A percentile compares a stretch with the other conserved stretches of the same genome.
Conservation (phyloP, 495 filamentous ascomycete genomes). For the Talaromyces stipitatus region DNA sequence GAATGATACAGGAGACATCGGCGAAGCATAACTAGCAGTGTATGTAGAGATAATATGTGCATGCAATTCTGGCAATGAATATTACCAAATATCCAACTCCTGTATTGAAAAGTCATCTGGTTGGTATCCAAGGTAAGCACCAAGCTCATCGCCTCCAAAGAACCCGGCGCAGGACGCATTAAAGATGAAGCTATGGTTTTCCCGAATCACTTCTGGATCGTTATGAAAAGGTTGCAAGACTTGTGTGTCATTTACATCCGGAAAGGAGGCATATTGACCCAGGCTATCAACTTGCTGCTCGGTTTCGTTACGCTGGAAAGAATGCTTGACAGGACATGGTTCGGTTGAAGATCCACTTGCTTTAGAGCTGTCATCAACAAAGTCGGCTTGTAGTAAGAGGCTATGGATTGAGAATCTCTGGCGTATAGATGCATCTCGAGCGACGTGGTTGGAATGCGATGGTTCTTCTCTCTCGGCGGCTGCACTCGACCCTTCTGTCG, state of each 20-base stretch:
- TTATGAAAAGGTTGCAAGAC: neutral
- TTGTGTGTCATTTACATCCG: neutral
- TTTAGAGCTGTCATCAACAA: neutral
- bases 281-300: no score
- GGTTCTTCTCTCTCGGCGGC: neutral
- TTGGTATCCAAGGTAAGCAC: neutral
- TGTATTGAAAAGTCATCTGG: neutral
- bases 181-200: neutral
- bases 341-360: neutral
- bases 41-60: neutral
- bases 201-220: neutral
- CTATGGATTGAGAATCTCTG: neutral
- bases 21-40: neutral
- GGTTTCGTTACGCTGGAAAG: neutral
- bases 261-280: neutral
- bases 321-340: neutral
- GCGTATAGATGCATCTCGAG: neutral
- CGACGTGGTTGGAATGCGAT: neutral
- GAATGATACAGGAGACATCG: no score
- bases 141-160: neutral
- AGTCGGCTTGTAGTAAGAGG: neutral
- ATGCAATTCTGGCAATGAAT: neutral
- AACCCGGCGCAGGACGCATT: neutral
- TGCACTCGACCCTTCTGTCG: neutral
- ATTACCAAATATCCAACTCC: neutral